Base-by-base conservation (phyloP, 352 stramenopile species). In the Globisporangium paddicum region DNA sequence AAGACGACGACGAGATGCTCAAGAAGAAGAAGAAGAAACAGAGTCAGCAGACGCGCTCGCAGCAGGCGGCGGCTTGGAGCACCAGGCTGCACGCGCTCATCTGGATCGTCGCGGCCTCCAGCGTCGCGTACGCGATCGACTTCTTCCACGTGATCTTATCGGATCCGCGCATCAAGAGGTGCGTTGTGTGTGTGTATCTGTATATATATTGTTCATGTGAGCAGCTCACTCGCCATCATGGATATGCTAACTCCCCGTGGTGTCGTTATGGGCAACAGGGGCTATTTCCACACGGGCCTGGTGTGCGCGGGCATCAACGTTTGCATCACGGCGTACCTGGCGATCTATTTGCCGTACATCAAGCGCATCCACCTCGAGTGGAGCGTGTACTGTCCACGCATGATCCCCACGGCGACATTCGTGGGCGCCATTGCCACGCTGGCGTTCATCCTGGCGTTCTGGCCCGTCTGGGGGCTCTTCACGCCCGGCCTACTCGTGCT, bases 361-460 rank as follows among this genome's bases (percentile, higher is more conserved):
- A 84, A 89, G 62, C 75, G 78, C 38, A 81, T 96, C 51, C 64
- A 76, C 38, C 68, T 96, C 41, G 83, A 95, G 42, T 96, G 89
- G 89, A 95, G 83, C 66, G 79, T 97, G 11, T 98, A 98, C 66
- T 98, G 90, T 66, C 93, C 93, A 14, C 75, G 87, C 16, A 93
- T 98, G 65, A 89, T 98, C 62, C 90, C 95, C 0, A 82, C 67
- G 1, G 92, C 95, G 53, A 96, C 85, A 0, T 59, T 78, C 28
- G 71, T 89, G 28, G 87, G 82, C 16, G 62, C 93, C 0, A 28
- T 97, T 44, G 80, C 71, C 11, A 67, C 70, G 10, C 66, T 89
- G 41, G 81, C 74, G 71, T 96, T 97, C 55, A 71, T 97, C 38
- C 84, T 87, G 55, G 87, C 87, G 18, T 86, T 94, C 46, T 98